Evolutionary conservation across 306 rosid species (phyloP).

Genomic region (Pachyrhizus erosus): DNA sequence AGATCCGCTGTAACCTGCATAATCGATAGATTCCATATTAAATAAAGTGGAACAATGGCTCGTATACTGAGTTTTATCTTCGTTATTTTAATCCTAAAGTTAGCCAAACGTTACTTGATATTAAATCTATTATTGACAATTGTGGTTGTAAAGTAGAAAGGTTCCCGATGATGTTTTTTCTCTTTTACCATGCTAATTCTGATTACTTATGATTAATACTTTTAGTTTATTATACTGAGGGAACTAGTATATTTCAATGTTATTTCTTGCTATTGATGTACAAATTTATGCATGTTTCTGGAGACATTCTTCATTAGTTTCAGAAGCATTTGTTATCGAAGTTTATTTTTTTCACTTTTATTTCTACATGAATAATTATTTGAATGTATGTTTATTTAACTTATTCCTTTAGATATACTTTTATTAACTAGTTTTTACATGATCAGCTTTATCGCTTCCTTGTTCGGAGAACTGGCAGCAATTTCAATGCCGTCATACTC

Average conservation of each 20-base stretch:
- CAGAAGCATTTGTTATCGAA: neutral
- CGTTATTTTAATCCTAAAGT: neutral
- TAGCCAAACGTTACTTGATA: neutral
- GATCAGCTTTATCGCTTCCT: constrained; percentile 86
- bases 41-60: neutral
- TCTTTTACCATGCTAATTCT: constrained; percentile 70
- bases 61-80: neutral
- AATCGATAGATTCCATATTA: neutral
- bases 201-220: constrained; percentile 53
- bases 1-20: neutral
- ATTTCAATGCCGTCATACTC: constrained; percentile 74
- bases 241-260: constrained; percentile 37
- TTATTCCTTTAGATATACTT: neutral
- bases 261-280: neutral
- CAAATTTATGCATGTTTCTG: neutral
- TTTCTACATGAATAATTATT: neutral
- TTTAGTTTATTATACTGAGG: constrained; percentile 51
- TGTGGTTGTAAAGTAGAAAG: neutral
- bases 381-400: neutral
- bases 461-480: constrained; percentile 85
- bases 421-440: constrained; percentile 32
- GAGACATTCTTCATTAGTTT: neutral
- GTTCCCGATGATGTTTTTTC: constrained; percentile 40
- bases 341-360: neutral
- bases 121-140: neutral